These are phyloP conservation scores for Porcisia hertigi DNA, from an alignment of 208 protist genomes.

Conservation along the genomic window DNA sequence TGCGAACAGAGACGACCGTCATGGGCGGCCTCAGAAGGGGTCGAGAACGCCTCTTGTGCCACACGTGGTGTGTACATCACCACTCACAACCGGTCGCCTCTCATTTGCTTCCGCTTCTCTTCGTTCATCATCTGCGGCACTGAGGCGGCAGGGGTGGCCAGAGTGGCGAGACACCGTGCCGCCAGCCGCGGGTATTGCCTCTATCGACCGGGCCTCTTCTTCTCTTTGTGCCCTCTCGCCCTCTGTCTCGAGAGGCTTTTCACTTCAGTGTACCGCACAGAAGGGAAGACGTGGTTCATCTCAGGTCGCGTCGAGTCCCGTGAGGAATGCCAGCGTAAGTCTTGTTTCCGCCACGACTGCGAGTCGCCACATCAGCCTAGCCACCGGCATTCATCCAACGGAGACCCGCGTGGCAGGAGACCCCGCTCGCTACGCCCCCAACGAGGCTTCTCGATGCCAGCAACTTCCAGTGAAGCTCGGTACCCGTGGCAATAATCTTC, in stretches of 20 bases:
- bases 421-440: constrained; percentile 4
- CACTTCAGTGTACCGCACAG: background rate
- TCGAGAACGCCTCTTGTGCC: constrained; percentile 3
- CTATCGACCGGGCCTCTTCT: background rate
- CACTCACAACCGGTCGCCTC: background rate
- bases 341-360: background rate
- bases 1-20: background rate
- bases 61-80: constrained; percentile 4
- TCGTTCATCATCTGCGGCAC: background rate
- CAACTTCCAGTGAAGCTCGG: constrained; percentile 4
- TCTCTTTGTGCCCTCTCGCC: background rate
- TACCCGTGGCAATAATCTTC: background rate
- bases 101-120: background rate
- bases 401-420: background rate
- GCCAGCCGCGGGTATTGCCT: background rate
- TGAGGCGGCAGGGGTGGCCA: background rate
- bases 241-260: too few species aligned
- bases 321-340: constrained; percentile 3
- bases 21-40: background rate
- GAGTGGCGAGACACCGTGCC: background rate
- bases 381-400: background rate
- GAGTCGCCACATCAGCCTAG: background rate
- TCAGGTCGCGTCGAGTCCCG: background rate
- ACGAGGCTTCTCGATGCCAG: constrained; percentile 9
- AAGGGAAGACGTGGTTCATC: background rate